Evolutionary conservation across 352 stramenopile species (phyloP), one percentile per base, ranked within the genome.

Genomic region (Aphanomyces cochlioides): DNA sequence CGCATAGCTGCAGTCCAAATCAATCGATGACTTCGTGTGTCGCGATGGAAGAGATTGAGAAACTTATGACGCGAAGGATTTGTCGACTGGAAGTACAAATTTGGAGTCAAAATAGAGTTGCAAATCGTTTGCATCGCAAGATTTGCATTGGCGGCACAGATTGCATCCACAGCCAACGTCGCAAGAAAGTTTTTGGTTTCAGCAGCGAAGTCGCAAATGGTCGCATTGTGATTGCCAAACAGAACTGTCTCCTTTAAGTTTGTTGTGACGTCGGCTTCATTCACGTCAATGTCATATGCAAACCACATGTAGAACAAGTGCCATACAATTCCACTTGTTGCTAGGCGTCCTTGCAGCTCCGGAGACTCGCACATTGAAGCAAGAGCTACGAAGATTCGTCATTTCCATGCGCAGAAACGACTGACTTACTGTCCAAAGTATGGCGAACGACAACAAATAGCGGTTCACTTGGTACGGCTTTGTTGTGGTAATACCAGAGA

Each of bases 1-100:
- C 88, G 86, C 84, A 95, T 92, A 12, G 78, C 67, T n/a, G 73
- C 65, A 47, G 88, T 93, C 88, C 88, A 95, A 68, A 84, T 86
- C n/a, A 95, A 54, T 8, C 82, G 91, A 63, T 92, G 90, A 5
- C 85, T 92, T 63, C 88, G 79, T 38, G 82, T 93, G 47, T 95
- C 82, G 38, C 78, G 72, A 53, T 93, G 86, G 43, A 86, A 92
- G 8, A 93, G 76, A 70, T 90, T 91, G 45, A 95, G 73, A 48
- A 93, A 95, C 66, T 93, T 87, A 66, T 92, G 80, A 45, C 90
- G 8, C 28, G 54, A 61, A 28, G 54, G 54, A 39, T 61, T 61
- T 37, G 54, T 40, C 54, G 54, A 61, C 37, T 67, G 19, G 93
- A 66, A 4, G 74, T 64, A 7, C 37, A 94, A 68, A 56, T 92